Evolutionary conservation across 768 basidiomycete species (phyloP), one percentile per base, ranked within the genome.

Genomic region (Amanita brunnescens): DNA sequence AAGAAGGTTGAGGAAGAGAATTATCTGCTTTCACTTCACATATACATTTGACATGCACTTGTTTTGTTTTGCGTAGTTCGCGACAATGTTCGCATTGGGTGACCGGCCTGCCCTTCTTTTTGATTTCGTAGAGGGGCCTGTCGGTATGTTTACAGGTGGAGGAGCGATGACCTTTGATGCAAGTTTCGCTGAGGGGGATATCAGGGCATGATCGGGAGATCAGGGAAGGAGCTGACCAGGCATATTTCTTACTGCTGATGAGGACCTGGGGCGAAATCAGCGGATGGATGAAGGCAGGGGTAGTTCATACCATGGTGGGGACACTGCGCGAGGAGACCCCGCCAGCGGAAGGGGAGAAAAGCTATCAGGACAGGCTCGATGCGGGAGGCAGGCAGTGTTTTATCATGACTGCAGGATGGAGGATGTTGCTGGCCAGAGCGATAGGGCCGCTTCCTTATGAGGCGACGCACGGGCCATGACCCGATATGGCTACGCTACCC

Each of bases 111-210:
- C 92, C 92, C 64, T 95, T 93, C 74, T 87, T 89, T 73, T 92
- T 91, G 52, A 95, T 88, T 68, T 94, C 90, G 64, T 84, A 92
- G 47, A 95, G 75, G 33, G 91, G 85, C 37, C 92, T 79, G 64
- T 92, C 89, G 48, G 81, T 85, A 64, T 95, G 92, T 62, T 81
- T 84, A 70, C 92, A 95, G 26, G 82, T 78, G 13, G 89, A 90
- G 13, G 91, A 93, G 44, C 92, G 81, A 68, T 95, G 91, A 14
- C 91, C 92, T 70, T 92, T 92, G 68, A 93, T 93, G 71, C 92
- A 95, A 58, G 89, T 87, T 72, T 88, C 88, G 67, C 91, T 91
- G 59, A 20, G n/a, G 24, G 48, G 46, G 30, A 55, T 37, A 38
- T 50, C 50, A 54, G 51, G 35, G 51, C 51, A 49, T 50, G 52